Base-by-base conservation (phyloP, 2,329 filamentous ascomycete species). In the Bipolaris cookei region DNA sequence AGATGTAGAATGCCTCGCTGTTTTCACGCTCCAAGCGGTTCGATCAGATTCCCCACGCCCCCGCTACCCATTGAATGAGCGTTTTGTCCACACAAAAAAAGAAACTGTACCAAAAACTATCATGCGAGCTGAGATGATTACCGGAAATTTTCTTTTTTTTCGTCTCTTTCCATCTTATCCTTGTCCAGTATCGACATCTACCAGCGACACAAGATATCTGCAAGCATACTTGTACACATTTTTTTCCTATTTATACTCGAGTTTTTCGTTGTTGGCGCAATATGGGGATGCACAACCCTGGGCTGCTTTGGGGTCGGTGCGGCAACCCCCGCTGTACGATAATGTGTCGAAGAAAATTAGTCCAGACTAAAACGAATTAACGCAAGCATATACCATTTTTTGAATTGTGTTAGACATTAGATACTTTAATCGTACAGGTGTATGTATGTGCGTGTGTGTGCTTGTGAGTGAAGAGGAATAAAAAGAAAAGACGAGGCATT, bases 1-100 rank as follows among this genome's bases (percentile, higher is more conserved):
- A 65, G 54, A 58, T 61, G 46, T 69, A 68, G 63, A 58, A 51
- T 20, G 46, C 50, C 21, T 53, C 56, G 37, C 54, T 56, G 25
- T 59, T 54, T 14, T 38, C 38, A 6, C 37, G 48, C 41, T 21
- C 45, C 5, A 49, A 39, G 25, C 45, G 39, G 3, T 46, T 42
- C 3, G 48, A 52, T n/a, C 32, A 50, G 13, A 20, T 32, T 23
- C 39, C 25, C 14, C 51, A 35, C 28, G 28, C 28, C 35, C 39
- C 46, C 8, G 34, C 20, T 20, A 28, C 34, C 8, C 25, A 21
- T 25, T 54, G 39, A 58, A 43, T 20, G 4, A 39, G 34, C 20
- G 20, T 13, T n/a, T 34, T 16, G 23, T 43, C 28, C 35, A 21
- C 28, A n/a, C 2, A 16, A 30, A 11, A 25, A 18, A 23, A 23